Conservation (phyloP, 2,329 filamentous ascomycete species). For the Trichoderma aggressivum region DNA sequence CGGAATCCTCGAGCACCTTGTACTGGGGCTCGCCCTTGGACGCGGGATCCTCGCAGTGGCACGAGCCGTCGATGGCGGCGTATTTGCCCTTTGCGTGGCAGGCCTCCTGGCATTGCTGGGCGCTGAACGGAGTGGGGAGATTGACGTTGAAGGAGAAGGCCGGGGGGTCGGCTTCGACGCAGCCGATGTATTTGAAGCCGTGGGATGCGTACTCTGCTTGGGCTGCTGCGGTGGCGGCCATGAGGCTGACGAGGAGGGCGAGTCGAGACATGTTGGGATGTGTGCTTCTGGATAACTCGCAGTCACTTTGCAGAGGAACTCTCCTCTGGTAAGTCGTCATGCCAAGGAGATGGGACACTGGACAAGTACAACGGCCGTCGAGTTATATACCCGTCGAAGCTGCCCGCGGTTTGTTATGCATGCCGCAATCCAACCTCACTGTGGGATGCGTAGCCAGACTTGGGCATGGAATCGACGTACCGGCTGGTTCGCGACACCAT, state of each 20-base stretch:
- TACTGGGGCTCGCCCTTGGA: constrained; percentile 13
- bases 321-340: not conserved
- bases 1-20: constrained; percentile 22
- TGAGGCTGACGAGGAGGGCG: constrained; percentile 23
- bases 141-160: constrained; percentile 22
- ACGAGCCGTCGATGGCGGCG: constrained; percentile 26
- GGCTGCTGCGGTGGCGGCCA: constrained; percentile 26
- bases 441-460: not conserved
- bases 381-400: not conserved
- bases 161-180: constrained; percentile 24
- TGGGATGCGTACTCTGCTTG: constrained; percentile 21
- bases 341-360: not conserved
- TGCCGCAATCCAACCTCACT: not conserved
- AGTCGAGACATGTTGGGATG: constrained; percentile 19
- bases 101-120: constrained; percentile 24
- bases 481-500: not conserved
- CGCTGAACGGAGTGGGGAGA: constrained; percentile 21
- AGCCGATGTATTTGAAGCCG: constrained; percentile 30
- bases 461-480: not conserved
- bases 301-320: not conserved
- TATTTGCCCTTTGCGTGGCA: constrained; percentile 22
- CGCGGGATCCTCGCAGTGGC: constrained; percentile 23
- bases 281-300: not conserved
- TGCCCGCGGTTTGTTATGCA: not conserved
- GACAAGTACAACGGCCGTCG: not conserved